Conservation (phyloP, 352 stramenopile species). For the Blastocystis sp. region DNA sequence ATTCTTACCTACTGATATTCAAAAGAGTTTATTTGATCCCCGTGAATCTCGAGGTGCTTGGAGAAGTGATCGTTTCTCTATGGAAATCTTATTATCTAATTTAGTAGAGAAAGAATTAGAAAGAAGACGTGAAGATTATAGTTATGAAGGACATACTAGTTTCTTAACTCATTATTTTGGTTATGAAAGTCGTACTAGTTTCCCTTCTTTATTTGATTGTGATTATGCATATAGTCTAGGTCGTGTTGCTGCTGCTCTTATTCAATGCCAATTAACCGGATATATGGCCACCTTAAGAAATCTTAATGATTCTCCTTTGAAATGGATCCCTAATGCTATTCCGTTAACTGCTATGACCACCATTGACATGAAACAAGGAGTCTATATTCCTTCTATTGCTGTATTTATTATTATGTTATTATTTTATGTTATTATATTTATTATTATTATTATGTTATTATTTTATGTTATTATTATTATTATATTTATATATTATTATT, state of each 20-base stretch:
- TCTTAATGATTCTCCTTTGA: slow-evolving; percentile 34
- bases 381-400: slow-evolving; percentile 26
- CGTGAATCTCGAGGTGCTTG: slow-evolving; percentile 39
- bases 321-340: slow-evolving; percentile 38
- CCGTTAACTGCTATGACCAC: slow-evolving; percentile 38
- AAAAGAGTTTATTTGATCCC: slow-evolving; percentile 40
- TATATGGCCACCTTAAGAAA: slow-evolving; percentile 41
- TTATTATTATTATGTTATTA: not conserved
- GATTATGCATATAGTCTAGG: slow-evolving; percentile 45
- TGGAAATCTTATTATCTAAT: slow-evolving; percentile 45
- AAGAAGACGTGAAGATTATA: slow-evolving; percentile 41
- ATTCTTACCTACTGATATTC: slow-evolving; percentile 36
- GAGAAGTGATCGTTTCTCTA: slow-evolving; percentile 47
- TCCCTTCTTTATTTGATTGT: slow-evolving; percentile 48
- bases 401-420: not conserved
- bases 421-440: not conserved
- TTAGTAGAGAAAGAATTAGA: slow-evolving; percentile 46
- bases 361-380: slow-evolving; percentile 28
- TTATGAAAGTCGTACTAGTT: slow-evolving; percentile 40
- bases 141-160: slow-evolving; percentile 47
- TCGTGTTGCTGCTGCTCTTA: slow-evolving; percentile 42
- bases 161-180: slow-evolving; percentile 41
- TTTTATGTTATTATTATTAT: not conserved
- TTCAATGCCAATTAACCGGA: slow-evolving; percentile 42
- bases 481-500: not conserved